Percentiles rank a stretch among this genome's conserved stretches.
These are phyloP conservation scores for Cephalotrichum gorgonifer DNA, from an alignment of 2,329 filamentous ascomycete species.

Conservation along the genomic window DNA sequence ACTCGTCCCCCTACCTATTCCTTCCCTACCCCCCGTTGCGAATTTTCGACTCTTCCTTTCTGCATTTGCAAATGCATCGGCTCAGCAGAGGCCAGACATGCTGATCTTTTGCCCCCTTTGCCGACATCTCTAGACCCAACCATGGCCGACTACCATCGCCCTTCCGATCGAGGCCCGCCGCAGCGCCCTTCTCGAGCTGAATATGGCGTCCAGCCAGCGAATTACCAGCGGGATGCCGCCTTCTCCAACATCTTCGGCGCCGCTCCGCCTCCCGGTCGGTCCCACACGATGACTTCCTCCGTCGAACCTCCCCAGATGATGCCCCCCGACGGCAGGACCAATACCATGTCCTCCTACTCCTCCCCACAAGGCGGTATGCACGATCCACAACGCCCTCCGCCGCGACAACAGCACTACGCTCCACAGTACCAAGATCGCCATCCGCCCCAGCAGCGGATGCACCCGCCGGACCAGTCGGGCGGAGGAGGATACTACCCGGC, in stretches of 20 bases:
- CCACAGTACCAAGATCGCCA: conserved; percentile 20
- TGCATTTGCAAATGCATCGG: conserved; percentile 1
- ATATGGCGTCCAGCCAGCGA: conserved; percentile 38
- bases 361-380: conserved; percentile 14
- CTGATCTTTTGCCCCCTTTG: conserved; percentile 9
- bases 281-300: conserved; percentile 89
- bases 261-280: conserved; percentile 75
- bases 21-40: background rate
- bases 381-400: conserved; percentile 52
- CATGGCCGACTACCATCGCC: conserved; percentile 50
- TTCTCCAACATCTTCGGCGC: conserved; percentile 94
- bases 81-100: conserved; percentile 15
- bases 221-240: conserved; percentile 78
- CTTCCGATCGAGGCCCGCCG: conserved; percentile 35
- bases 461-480: conserved; percentile 30
- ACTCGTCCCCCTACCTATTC: background rate
- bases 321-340: conserved; percentile 50
- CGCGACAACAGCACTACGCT: conserved; percentile 39
- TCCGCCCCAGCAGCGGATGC: conserved; percentile 18
- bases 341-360: conserved; percentile 57
- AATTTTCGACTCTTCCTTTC: background rate
- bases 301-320: conserved; percentile 43
- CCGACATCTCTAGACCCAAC: conserved; percentile 10
- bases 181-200: conserved; percentile 32
- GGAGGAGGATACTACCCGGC: conserved; percentile 43